phyloP scores from a whole-genome alignment of 2,329 filamentous ascomycete species.

The Magnaporthiopsis incrustans region DNA sequence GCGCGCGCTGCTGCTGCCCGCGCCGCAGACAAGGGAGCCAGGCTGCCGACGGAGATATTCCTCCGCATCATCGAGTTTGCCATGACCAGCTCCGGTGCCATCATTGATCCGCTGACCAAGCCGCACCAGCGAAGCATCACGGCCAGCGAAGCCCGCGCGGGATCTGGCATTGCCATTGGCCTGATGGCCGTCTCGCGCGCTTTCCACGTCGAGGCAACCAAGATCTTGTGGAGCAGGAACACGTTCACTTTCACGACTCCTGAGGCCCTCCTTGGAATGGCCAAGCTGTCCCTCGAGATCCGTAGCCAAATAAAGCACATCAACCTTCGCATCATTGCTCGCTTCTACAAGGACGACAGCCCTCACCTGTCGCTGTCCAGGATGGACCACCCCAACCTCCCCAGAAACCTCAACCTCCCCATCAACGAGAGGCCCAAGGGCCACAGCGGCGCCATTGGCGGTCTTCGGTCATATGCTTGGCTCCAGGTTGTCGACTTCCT shows the following conservation, averaged over 20 bases:
- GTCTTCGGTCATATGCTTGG: conserved; percentile 48
- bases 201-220: conserved; percentile 40
- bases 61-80: conserved; percentile 44
- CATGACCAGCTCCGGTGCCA: conserved; percentile 38
- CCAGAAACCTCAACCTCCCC: conserved; percentile 31
- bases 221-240: conserved; percentile 43
- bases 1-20: conserved; percentile 11
- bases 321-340: conserved; percentile 45
- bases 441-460: conserved; percentile 37
- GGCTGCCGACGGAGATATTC: conserved; percentile 41
- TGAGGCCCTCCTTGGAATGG: conserved; percentile 39
- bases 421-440: conserved; percentile 36
- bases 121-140: conserved; percentile 35
- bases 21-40: conserved; percentile 12
- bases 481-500: conserved; percentile 46
- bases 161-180: conserved; percentile 40
- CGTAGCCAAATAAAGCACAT: conserved; percentile 36
- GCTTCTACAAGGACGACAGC: conserved; percentile 46
- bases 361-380: conserved; percentile 31
- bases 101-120: conserved; percentile 46
- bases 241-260: conserved; percentile 47
- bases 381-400: conserved; percentile 34
- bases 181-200: conserved; percentile 44
- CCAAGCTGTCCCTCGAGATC: conserved; percentile 32
- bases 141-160: conserved; percentile 31